These are phyloP conservation scores for Cudoniella acicularis DNA, from an alignment of 495 filamentous ascomycete species.

Conservation along the genomic window DNA sequence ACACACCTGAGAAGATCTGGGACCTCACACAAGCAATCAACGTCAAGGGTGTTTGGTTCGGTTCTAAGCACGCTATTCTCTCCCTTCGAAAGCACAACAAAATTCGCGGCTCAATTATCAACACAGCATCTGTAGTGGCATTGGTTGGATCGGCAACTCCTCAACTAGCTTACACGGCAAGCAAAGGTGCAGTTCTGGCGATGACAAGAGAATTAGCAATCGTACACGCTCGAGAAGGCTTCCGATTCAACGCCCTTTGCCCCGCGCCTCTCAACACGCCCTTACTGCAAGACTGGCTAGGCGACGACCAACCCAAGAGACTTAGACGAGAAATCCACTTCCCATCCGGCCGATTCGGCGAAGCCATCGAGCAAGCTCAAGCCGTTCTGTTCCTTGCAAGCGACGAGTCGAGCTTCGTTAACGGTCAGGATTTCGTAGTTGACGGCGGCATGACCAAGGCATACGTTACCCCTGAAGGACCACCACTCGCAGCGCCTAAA, in stretches of 20 bases:
- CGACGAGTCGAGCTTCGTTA: slow-evolving; percentile 93
- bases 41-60: slow-evolving; percentile 98
- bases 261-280: slow-evolving; percentile 86
- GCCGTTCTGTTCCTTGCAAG: slow-evolving; percentile 92
- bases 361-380: slow-evolving; percentile 92
- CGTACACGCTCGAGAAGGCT: slow-evolving; percentile 79
- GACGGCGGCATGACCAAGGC: slow-evolving; percentile 96
- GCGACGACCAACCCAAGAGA: slow-evolving; percentile 82
- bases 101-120: slow-evolving; percentile 78
- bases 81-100: slow-evolving; percentile 79
- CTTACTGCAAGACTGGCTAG: slow-evolving; percentile 92
- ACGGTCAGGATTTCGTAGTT: slow-evolving; percentile 89
- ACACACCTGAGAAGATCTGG: slow-evolving; percentile 89
- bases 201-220: slow-evolving; percentile 79
- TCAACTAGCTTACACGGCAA: slow-evolving; percentile 92
- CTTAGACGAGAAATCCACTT: slow-evolving; percentile 89
- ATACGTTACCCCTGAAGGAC: slow-evolving; percentile 89
- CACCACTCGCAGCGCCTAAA: slow-evolving; percentile 61
- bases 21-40: slow-evolving; percentile 92
- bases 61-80: slow-evolving; percentile 87
- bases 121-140: slow-evolving; percentile 91
- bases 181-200: slow-evolving; percentile 89
- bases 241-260: slow-evolving; percentile 87
- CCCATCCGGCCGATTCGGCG: slow-evolving; percentile 90
- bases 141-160: slow-evolving; percentile 91